Percentiles rank a stretch among this genome's conserved stretches.
These are phyloP conservation scores for Solanum ossicruentum DNA, from an alignment of 257 asterid species.

Conservation along the genomic window DNA sequence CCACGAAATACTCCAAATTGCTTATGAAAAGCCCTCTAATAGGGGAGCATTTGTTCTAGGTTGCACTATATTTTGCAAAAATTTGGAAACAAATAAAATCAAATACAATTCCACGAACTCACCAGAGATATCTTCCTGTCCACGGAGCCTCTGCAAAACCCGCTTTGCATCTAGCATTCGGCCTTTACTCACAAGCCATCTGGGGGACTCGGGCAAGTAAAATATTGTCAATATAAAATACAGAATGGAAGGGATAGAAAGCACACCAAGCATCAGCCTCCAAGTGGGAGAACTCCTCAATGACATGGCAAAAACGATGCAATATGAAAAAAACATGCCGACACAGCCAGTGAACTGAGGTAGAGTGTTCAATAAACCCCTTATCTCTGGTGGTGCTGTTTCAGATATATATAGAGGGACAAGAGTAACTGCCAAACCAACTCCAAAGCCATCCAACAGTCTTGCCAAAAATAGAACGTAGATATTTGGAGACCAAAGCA, in stretches of 20 bases:
- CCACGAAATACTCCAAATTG: neutral
- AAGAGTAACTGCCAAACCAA: slow-evolving; percentile 49
- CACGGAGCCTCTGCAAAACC: slow-evolving; percentile 48
- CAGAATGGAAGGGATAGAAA: slow-evolving; percentile 33
- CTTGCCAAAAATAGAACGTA: slow-evolving; percentile 42
- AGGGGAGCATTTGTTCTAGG: neutral
- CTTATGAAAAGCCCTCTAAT: neutral
- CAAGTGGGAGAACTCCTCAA: slow-evolving; percentile 37
- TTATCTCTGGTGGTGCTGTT: slow-evolving; percentile 56
- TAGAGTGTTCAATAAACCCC: slow-evolving; percentile 51
- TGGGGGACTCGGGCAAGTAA: slow-evolving; percentile 69
- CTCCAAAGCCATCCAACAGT: slow-evolving; percentile 53
- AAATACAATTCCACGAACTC: slow-evolving; percentile 2
- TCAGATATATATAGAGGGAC: slow-evolving; percentile 59
- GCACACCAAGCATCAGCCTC: slow-evolving; percentile 58
- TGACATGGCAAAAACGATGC: slow-evolving; percentile 55
- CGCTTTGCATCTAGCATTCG: slow-evolving; percentile 39
- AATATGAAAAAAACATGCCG: slow-evolving; percentile 43
- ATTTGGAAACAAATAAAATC: neutral
- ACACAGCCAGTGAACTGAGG: slow-evolving; percentile 49
- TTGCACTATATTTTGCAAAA: neutral
- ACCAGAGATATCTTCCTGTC: slow-evolving; percentile 55
- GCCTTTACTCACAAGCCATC: slow-evolving; percentile 76
- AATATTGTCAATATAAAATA: slow-evolving; percentile 27
- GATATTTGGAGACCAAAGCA: slow-evolving; percentile 65